These are phyloP conservation scores for Cytospora chrysosperma DNA, from an alignment of 2,329 filamentous ascomycete genomes.

Conservation along the genomic window DNA sequence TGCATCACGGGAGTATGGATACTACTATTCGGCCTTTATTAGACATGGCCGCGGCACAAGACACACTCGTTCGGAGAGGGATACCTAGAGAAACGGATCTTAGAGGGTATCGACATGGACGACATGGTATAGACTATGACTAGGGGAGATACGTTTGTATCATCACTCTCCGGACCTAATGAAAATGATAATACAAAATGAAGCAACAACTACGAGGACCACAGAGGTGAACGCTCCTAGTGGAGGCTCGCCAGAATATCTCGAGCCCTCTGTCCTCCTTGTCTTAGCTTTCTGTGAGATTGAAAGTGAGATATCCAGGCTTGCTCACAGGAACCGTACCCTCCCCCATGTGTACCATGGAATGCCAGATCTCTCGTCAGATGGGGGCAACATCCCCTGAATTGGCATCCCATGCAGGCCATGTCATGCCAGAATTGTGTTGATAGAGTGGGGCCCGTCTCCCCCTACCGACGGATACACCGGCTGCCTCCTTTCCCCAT, in stretches of 20 bases:
- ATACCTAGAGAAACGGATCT: constrained; percentile 14
- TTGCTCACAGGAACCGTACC: background rate
- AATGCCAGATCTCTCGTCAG: background rate
- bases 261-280: background rate
- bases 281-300: too few relatives aligned
- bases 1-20: constrained; percentile 2
- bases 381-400: background rate
- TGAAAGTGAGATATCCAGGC: background rate
- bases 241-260: background rate
- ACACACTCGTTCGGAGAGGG: constrained; percentile 20
- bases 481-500: background rate
- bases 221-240: background rate
- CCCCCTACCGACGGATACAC: background rate
- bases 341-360: background rate
- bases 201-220: background rate
- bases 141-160: constrained; percentile 12
- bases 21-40: background rate
- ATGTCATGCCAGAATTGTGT: background rate
- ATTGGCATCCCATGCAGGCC: background rate
- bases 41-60: constrained; percentile 8
- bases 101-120: background rate
- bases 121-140: constrained; percentile 13
- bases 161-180: constrained; percentile 19
- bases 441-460: background rate
- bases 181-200: constrained; percentile 23